Conservation (phyloP, 176 grass and related monocot species). For the Triticum aestivum region DNA sequence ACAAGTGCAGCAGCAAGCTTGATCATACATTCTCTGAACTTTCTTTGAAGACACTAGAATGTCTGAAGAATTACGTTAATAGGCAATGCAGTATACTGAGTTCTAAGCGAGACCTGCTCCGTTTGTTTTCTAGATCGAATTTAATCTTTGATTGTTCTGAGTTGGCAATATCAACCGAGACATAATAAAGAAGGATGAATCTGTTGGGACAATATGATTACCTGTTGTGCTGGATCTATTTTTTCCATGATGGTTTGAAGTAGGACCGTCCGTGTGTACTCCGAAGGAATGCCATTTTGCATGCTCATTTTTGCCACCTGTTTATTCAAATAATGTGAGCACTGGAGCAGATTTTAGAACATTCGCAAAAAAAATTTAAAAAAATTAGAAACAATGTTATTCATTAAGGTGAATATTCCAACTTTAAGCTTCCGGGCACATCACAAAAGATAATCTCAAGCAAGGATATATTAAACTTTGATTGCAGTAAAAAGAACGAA, state of each 20-base stretch:
- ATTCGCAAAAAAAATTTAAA: too few relatives aligned
- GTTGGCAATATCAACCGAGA: not conserved
- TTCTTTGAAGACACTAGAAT: not conserved
- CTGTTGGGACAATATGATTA: not conserved
- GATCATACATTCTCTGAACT: conserved; percentile 1
- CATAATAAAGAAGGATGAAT: not conserved
- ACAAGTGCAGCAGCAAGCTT: not conserved
- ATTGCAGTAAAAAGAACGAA: too few relatives aligned
- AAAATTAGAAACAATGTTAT: not conserved
- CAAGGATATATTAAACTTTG: not conserved
- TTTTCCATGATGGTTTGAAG: conserved; percentile 64
- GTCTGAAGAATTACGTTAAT: not conserved
- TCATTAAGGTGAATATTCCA: not conserved
- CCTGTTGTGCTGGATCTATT: conserved; percentile 56
- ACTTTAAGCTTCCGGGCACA: not conserved
- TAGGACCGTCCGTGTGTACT: conserved; percentile 72
- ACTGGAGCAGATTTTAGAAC: not conserved
- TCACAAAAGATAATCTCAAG: not conserved
- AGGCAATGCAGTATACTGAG: not conserved
- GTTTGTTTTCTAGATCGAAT: not conserved
- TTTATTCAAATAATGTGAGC: conserved; percentile 12
- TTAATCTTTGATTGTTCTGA: not conserved
- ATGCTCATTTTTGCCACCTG: conserved; percentile 83
- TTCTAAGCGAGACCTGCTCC: not conserved
- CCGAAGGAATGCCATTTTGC: conserved; percentile 73